Evolutionary conservation across 2,329 filamentous ascomycete species (phyloP).

Genomic region (Cryphonectria naterciae): DNA sequence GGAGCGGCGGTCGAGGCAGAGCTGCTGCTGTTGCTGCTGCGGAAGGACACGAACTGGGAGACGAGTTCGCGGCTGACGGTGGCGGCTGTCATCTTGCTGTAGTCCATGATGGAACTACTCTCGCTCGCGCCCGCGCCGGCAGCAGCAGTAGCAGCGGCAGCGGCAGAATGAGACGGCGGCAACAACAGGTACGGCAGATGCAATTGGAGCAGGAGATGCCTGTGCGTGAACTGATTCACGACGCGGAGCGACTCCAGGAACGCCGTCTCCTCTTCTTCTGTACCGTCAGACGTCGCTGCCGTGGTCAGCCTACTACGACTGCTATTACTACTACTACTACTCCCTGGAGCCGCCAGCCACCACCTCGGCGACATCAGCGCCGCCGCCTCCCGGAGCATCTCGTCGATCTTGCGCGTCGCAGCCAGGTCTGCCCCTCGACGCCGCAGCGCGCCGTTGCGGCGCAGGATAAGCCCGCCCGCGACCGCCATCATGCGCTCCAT

Average conservation of each 20-base stretch:
- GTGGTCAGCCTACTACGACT: not conserved
- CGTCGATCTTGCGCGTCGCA: slow-evolving; percentile 42
- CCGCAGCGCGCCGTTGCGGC: slow-evolving; percentile 40
- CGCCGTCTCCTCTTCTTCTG: slow-evolving; percentile 28
- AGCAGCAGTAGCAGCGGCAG: not conserved
- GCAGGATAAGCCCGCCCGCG: slow-evolving; percentile 43
- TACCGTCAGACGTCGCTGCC: not conserved
- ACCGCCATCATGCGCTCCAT: slow-evolving; percentile 43
- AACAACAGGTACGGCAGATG: slow-evolving; percentile 51
- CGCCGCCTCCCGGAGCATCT: slow-evolving; percentile 42
- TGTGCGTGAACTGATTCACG: slow-evolving; percentile 47
- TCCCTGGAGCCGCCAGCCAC: slow-evolving; percentile 42
- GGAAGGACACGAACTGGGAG: slow-evolving; percentile 44
- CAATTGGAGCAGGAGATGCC: slow-evolving; percentile 47
- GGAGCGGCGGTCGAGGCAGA: slow-evolving; percentile 32
- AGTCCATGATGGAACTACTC: slow-evolving; percentile 38
- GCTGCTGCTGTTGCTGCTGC: slow-evolving; percentile 36
- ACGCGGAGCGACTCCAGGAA: slow-evolving; percentile 42
- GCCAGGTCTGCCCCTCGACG: slow-evolving; percentile 32
- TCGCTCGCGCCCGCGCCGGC: slow-evolving; percentile 24
- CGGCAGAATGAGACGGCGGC: slow-evolving; percentile 26
- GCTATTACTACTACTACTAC: not conserved
- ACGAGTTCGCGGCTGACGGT: slow-evolving; percentile 49
- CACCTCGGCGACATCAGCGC: slow-evolving; percentile 45
- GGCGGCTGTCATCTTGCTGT: slow-evolving; percentile 45